Conservation (phyloP, 164 flowering plant genomes). For the Kalanchoe fedtschenkoi region DNA sequence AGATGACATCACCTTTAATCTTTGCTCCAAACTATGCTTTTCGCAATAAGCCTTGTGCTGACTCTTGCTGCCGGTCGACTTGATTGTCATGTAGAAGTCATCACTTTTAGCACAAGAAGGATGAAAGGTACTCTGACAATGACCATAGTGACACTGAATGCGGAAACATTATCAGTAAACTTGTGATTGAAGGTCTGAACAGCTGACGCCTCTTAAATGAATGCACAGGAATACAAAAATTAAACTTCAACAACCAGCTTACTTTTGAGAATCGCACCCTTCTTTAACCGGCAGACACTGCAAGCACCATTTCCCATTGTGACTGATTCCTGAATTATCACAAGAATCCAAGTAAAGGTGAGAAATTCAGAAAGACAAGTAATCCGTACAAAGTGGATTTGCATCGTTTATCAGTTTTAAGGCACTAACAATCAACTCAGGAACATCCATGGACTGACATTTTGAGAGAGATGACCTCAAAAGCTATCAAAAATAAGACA, state of each 20-base stretch:
- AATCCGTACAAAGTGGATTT: background rate
- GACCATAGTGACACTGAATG: slow-evolving; percentile 73
- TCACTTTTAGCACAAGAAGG: slow-evolving; percentile 82
- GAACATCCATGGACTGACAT: background rate
- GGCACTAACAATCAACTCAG: background rate
- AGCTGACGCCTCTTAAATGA: background rate
- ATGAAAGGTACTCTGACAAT: slow-evolving; percentile 82
- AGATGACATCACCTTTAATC: slow-evolving; percentile 48
- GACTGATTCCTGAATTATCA: slow-evolving; percentile 42
- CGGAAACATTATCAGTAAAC: background rate
- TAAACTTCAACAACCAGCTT: slow-evolving; percentile 6
- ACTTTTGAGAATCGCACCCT: slow-evolving; percentile 90
- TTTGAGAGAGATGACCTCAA: background rate
- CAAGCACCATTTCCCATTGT: slow-evolving; percentile 47
- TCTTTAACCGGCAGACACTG: slow-evolving; percentile 46
- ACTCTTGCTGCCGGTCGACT: slow-evolving; percentile 46
- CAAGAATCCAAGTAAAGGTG: background rate
- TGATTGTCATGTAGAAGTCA: slow-evolving; percentile 61
- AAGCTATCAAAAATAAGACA: slow-evolving; percentile 7
- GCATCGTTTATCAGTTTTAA: background rate
- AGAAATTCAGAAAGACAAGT: background rate
- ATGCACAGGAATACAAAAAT: background rate
- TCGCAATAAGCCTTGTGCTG: slow-evolving; percentile 90
- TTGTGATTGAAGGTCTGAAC: background rate
- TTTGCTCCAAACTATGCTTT: slow-evolving; percentile 81